These are phyloP conservation scores for Xylaria intraflava DNA, from an alignment of 495 filamentous ascomycete genomes.

Conservation along the genomic window DNA sequence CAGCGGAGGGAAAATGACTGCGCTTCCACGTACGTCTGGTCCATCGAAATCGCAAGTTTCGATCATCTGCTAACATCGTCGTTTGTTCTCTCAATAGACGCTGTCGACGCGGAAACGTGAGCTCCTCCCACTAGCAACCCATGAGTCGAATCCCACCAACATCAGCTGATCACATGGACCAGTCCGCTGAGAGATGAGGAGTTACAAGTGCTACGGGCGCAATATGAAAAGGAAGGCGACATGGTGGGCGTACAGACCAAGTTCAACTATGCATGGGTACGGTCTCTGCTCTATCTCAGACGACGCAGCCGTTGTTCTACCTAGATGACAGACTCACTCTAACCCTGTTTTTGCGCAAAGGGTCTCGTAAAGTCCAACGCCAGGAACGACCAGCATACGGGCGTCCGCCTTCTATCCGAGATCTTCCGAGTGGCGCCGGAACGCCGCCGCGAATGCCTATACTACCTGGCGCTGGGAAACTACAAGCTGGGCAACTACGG, in stretches of 20 bases:
- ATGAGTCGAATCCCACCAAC: background rate
- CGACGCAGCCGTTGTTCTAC: background rate
- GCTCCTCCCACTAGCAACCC: constrained; percentile 2
- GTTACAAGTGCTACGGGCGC: constrained; percentile 80
- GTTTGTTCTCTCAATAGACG: constrained; percentile 53
- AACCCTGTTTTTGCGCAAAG: constrained; percentile 35
- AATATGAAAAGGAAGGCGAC: constrained; percentile 94
- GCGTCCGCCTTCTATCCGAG: constrained; percentile 87
- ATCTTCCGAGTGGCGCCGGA: constrained; percentile 92
- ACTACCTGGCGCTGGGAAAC: constrained; percentile 93
- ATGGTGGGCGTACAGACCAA: constrained; percentile 97
- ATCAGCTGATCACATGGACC: constrained; percentile 1
- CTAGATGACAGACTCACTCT: background rate
- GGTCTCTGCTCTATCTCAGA: constrained; percentile 11
- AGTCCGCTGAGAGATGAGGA: constrained; percentile 86
- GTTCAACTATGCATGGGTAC: constrained; percentile 98
- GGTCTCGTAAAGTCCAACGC: constrained; percentile 87
- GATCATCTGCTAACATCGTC: constrained; percentile 13
- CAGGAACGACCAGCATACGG: constrained; percentile 86
- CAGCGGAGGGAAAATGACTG: constrained; percentile 45
- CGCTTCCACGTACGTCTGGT: constrained; percentile 61
- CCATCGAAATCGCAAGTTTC: background rate
- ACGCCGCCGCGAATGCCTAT: constrained; percentile 91
- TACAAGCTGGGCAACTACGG: constrained; percentile 97
- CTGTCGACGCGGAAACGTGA: constrained; percentile 94